Evolutionary conservation across 257 asterid genomes (phyloP).

Genomic region (Solanum rostratum): DNA sequence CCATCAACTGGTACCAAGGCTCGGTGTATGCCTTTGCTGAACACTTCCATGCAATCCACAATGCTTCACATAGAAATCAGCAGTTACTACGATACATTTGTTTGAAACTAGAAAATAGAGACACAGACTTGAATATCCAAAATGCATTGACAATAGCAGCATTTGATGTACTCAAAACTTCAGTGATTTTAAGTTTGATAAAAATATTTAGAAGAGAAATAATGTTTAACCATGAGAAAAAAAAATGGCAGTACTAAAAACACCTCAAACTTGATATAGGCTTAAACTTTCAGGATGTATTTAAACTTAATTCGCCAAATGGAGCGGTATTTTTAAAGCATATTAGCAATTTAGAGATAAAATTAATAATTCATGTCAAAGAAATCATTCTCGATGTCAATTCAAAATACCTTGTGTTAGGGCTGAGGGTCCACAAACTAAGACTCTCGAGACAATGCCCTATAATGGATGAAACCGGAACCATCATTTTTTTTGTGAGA

Average conservation of each 20-base stretch:
- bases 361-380: no score
- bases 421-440: conserved; percentile 80
- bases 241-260: no score
- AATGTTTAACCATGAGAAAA: no score
- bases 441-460: conserved; percentile 92
- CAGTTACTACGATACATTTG: not conserved
- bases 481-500: conserved; percentile 48
- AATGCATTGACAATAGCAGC: not conserved
- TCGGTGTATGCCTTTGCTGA: conserved; percentile 84
- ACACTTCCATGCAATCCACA: conserved; percentile 85
- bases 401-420: conserved; percentile 37
- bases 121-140: not conserved
- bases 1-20: conserved; percentile 76
- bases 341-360: no score
- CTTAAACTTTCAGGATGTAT: no score
- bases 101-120: not conserved
- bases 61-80: conserved; percentile 19
- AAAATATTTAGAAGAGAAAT: no score
- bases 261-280: no score
- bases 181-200: not conserved
- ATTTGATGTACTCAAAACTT: not conserved
- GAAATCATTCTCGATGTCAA: no score
- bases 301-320: no score
- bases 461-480: conserved; percentile 69
- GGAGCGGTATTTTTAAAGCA: no score